phyloP scores from a whole-genome alignment of 306 rosid genomes.

The Oemleria cerasiformis region DNA sequence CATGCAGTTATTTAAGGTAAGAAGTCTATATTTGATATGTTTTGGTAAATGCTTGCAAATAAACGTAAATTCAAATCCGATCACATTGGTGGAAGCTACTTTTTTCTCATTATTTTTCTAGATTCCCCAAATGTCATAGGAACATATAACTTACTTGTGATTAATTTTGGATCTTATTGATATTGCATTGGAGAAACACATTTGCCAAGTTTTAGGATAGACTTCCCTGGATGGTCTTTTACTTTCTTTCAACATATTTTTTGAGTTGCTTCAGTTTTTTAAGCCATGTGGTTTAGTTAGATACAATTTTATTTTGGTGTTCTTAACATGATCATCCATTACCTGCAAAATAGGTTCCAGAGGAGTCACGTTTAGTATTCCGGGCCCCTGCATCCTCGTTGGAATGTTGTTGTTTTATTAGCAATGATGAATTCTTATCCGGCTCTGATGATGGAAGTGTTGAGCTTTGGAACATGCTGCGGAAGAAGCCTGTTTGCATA shows the following conservation, averaged over 20 bases:
- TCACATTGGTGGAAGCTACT: background rate
- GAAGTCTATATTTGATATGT: background rate
- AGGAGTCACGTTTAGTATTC: constrained; percentile 82
- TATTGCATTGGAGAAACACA: background rate
- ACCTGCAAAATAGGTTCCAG: constrained; percentile 72
- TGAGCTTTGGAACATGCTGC: constrained; percentile 64
- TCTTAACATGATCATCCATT: constrained; percentile 17
- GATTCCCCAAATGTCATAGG: background rate
- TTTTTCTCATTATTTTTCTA: background rate
- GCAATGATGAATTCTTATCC: constrained; percentile 77
- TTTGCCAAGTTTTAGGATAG: background rate
- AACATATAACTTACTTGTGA: background rate
- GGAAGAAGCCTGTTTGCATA: constrained; percentile 81
- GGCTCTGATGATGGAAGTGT: constrained; percentile 93
- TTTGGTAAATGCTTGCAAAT: background rate
- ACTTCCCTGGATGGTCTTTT: background rate
- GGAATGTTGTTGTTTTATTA: constrained; percentile 83
- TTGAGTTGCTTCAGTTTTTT: constrained; percentile 2
- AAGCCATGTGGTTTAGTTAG: background rate
- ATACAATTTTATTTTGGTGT: background rate
- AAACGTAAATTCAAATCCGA: background rate
- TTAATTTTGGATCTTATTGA: background rate
- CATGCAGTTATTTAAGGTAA: constrained; percentile 90
- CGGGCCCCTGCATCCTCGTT: constrained; percentile 86
- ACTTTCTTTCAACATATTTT: constrained; percentile 6